These are phyloP conservation scores for Escallonia rubra DNA, from an alignment of 129 eudicot species.

Conservation along the genomic window DNA sequence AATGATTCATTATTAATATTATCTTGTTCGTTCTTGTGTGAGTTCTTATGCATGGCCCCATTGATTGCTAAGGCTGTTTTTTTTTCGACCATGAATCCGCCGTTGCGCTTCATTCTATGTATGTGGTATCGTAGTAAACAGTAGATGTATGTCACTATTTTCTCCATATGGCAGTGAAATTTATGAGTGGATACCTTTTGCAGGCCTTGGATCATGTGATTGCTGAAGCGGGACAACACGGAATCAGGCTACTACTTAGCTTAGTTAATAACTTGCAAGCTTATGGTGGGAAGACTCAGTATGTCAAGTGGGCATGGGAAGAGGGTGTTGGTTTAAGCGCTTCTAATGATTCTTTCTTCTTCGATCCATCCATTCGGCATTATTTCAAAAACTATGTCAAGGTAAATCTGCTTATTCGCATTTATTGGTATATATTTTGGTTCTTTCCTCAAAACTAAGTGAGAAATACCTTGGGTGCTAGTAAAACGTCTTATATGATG, in stretches of 20 bases:
- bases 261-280: constrained; percentile 88
- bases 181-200: constrained; percentile 4
- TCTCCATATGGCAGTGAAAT: neutral
- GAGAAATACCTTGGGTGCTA: neutral
- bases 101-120: neutral
- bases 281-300: constrained; percentile 92
- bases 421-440: neutral
- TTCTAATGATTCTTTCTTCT: constrained; percentile 89
- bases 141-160: neutral
- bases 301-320: constrained; percentile 94
- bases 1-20: too few relatives aligned
- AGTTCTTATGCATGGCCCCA: neutral
- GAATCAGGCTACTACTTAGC: constrained; percentile 68
- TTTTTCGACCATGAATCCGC: neutral
- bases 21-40: too few relatives aligned
- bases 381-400: constrained; percentile 84
- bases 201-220: constrained; percentile 87
- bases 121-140: neutral
- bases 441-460: neutral
- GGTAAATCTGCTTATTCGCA: constrained; percentile 38
- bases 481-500: neutral
- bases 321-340: constrained; percentile 87
- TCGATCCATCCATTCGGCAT: constrained; percentile 78
- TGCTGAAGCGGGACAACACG: constrained; percentile 75
- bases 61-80: neutral